Percentiles rank a stretch among this genome's conserved stretches.
These are phyloP conservation scores for Acephala macrosclerotiorum DNA, from an alignment of 2,329 filamentous ascomycete genomes.

Conservation along the genomic window DNA sequence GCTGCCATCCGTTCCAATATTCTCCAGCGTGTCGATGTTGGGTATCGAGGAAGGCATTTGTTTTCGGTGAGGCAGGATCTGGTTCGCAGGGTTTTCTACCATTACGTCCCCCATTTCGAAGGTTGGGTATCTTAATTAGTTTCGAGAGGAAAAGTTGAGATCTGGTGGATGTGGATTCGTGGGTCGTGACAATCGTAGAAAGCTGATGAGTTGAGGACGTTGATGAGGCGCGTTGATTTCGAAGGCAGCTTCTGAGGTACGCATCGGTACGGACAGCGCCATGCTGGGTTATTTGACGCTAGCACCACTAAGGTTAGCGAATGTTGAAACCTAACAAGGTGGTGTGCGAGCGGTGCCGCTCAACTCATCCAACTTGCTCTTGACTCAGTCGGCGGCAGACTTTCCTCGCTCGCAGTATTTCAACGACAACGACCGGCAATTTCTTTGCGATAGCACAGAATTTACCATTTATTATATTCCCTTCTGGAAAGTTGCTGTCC, in stretches of 20 bases:
- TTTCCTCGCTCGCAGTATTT: slow-evolving; percentile 24
- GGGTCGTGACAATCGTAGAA: slow-evolving; percentile 4
- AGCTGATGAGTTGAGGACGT: slow-evolving; percentile 11
- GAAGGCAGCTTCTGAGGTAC: slow-evolving; percentile 25
- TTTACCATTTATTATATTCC: slow-evolving; percentile 18
- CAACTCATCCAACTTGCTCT: slow-evolving; percentile 14
- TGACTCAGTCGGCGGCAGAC: slow-evolving; percentile 20
- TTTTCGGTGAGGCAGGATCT: slow-evolving; percentile 81
- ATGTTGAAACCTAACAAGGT: slow-evolving; percentile 14
- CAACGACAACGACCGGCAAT: slow-evolving; percentile 18
- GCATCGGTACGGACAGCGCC: slow-evolving; percentile 15
- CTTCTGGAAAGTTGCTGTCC: slow-evolving; percentile 18
- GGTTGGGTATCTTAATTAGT: background rate
- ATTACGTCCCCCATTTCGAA: slow-evolving; percentile 81
- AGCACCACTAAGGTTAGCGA: background rate
- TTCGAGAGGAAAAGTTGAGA: background rate
- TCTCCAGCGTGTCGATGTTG: slow-evolving; percentile 90
- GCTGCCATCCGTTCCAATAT: slow-evolving; percentile 77
- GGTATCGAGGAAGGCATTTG: slow-evolving; percentile 81
- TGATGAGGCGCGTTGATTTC: slow-evolving; percentile 23
- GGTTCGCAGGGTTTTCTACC: slow-evolving; percentile 81
- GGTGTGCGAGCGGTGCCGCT: slow-evolving; percentile 13
- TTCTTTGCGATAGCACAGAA: slow-evolving; percentile 13
- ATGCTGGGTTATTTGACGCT: slow-evolving; percentile 10
- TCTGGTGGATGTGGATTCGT: slow-evolving; percentile 1